phyloP scores from a whole-genome alignment of 148 eudicot species.

The Camellia japonica region DNA sequence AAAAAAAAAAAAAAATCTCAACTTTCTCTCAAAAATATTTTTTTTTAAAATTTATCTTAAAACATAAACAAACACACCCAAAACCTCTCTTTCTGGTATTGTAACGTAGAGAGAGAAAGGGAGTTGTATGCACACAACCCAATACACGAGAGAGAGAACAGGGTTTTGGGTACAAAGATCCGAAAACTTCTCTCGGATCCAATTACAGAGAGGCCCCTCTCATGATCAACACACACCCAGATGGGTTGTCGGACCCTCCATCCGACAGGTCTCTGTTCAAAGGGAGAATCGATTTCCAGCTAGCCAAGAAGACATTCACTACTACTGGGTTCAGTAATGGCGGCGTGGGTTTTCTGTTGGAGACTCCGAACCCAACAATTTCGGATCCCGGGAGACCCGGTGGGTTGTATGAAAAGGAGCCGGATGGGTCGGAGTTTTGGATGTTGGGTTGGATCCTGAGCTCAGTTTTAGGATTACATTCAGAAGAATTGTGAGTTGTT shows the following conservation, averaged over 20 bases:
- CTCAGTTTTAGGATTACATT: constrained; percentile 49
- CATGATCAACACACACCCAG: background rate
- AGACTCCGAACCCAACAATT: constrained; percentile 54
- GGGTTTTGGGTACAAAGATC: background rate
- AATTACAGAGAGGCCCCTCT: background rate
- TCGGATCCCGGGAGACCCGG: background rate
- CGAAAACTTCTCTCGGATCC: background rate
- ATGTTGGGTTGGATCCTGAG: constrained; percentile 49
- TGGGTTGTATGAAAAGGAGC: constrained; percentile 17
- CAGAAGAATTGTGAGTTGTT: constrained; percentile 56
- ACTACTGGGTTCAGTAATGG: constrained; percentile 25
- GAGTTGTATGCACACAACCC: background rate
- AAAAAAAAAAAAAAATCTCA: too few relatives aligned
- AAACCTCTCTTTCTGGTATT: background rate
- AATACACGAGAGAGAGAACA: background rate
- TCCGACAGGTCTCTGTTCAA: background rate
- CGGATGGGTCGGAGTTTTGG: constrained; percentile 39
- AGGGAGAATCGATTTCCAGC: constrained; percentile 52
- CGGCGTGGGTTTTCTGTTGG: constrained; percentile 44
- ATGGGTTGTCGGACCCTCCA: background rate
- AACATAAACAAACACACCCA: too few relatives aligned
- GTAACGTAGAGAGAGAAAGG: background rate
- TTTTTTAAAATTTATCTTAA: too few relatives aligned
- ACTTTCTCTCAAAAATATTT: too few relatives aligned
- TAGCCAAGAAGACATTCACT: constrained; percentile 36